A percentile compares a stretch with the other conserved stretches of the same genome.
Conservation (phyloP, 2,329 filamentous ascomycete species). For the Juglanconis oblonga region DNA sequence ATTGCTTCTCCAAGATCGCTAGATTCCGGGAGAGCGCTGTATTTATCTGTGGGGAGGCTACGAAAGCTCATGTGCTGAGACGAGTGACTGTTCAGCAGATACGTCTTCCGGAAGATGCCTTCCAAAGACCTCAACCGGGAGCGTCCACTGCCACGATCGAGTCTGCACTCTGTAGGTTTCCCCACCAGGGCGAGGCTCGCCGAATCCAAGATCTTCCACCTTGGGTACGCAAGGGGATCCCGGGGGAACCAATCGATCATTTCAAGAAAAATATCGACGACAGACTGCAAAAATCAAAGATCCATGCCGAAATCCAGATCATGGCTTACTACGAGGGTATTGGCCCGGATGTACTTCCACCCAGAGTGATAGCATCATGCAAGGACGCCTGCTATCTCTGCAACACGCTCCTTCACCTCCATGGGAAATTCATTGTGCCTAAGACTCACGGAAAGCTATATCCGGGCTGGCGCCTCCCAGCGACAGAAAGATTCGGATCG, state of each 20-base stretch:
- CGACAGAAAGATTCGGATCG: not conserved
- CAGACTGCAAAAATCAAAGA: slow-evolving; percentile 27
- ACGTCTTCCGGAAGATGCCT: slow-evolving; percentile 27
- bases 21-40: slow-evolving; percentile 34
- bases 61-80: slow-evolving; percentile 27
- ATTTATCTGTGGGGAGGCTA: slow-evolving; percentile 31
- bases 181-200: not conserved
- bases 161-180: slow-evolving; percentile 1
- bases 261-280: slow-evolving; percentile 13
- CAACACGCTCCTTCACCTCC: slow-evolving; percentile 41
- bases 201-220: slow-evolving; percentile 15
- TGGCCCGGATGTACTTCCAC: slow-evolving; percentile 24
- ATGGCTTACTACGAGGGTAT: slow-evolving; percentile 38
- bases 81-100: slow-evolving; percentile 27
- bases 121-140: slow-evolving; percentile 14
- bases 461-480: slow-evolving; percentile 41
- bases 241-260: not conserved
- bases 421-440: slow-evolving; percentile 39
- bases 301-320: slow-evolving; percentile 51
- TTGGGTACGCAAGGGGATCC: not conserved
- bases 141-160: not conserved
- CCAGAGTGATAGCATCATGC: slow-evolving; percentile 44
- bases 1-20: slow-evolving; percentile 32
- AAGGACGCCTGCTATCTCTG: slow-evolving; percentile 52
- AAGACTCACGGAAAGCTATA: slow-evolving; percentile 44